Percentiles rank a stretch among this genome's conserved stretches.
Evolutionary conservation across 306 rosid genomes (phyloP).

Genomic region (Trichosanthes cucumerina): DNA sequence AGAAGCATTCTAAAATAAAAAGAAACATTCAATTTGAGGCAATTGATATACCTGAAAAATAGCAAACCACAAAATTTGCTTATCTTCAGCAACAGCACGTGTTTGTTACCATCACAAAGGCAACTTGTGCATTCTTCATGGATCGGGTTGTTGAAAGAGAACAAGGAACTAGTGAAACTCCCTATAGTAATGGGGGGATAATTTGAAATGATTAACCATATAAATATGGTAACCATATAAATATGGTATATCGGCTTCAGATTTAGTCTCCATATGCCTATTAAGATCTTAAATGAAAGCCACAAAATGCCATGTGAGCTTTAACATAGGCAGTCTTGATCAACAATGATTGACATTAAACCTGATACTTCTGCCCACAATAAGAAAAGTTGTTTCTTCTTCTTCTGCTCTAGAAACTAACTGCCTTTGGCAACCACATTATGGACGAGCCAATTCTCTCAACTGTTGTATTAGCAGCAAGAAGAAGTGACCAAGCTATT

Average conservation of each 20-base stretch:
- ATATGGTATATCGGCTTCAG: neutral
- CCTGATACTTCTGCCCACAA: constrained; percentile 62
- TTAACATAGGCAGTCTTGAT: constrained; percentile 2
- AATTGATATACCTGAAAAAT: constrained; percentile 79
- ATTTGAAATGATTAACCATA: constrained; percentile 16
- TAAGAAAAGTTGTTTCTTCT: neutral
- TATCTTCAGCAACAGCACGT: constrained; percentile 55
- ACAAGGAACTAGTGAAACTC: neutral
- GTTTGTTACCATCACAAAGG: constrained; percentile 84
- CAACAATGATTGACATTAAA: constrained; percentile 25
- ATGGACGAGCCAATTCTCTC: neutral
- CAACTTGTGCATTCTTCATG: constrained; percentile 48
- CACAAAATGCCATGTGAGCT: constrained; percentile 13
- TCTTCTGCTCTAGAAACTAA: neutral
- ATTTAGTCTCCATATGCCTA: neutral
- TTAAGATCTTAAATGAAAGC: neutral
- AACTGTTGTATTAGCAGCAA: neutral
- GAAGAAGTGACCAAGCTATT: constrained; percentile 36
- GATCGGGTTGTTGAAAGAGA: neutral
- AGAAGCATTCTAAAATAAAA: constrained; percentile 11
- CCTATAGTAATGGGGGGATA: neutral
- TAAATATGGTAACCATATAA: neutral
- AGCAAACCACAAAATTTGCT: constrained; percentile 71
- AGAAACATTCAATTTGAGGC: constrained; percentile 68
- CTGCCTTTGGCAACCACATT: neutral